Evolutionary conservation across 176 grass and related monocot species (phyloP).

Genomic region (Panicum miliaceum): DNA sequence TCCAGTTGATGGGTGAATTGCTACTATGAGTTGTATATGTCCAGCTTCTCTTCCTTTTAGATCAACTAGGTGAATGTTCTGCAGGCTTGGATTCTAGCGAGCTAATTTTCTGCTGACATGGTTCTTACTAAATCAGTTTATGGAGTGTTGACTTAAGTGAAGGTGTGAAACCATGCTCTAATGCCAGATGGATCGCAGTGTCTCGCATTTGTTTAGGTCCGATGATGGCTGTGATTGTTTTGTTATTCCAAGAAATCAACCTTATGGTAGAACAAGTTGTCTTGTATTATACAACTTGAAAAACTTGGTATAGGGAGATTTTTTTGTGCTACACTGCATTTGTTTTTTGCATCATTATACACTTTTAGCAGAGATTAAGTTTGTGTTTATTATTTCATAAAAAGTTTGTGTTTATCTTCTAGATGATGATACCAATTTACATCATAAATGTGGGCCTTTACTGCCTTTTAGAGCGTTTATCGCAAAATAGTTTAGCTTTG

Average conservation of each 20-base stretch:
- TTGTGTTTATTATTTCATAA: not conserved
- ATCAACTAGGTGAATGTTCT: slow-evolving; percentile 35
- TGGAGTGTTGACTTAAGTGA: slow-evolving; percentile 28
- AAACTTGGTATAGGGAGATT: not conserved
- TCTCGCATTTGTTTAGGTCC: slow-evolving; percentile 32
- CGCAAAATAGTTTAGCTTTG: not conserved
- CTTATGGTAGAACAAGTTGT: not conserved
- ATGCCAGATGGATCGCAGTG: slow-evolving; percentile 4
- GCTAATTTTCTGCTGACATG: not conserved
- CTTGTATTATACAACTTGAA: slow-evolving; percentile 5
- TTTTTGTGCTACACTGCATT: not conserved
- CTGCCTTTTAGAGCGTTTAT: not conserved
- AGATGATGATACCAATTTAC: slow-evolving; percentile 1
- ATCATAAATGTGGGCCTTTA: not conserved
- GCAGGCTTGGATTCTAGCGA: slow-evolving; percentile 1
- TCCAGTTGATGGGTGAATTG: slow-evolving; percentile 28
- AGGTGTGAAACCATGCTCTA: slow-evolving; percentile 39
- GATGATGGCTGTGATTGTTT: slow-evolving; percentile 39
- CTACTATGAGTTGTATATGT: not conserved
- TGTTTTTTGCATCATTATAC: not conserved
- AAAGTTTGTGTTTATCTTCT: not conserved
- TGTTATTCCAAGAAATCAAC: slow-evolving; percentile 34
- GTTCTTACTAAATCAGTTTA: slow-evolving; percentile 24
- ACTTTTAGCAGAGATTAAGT: not conserved
- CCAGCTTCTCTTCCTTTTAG: not conserved